Evolutionary conservation across 2,329 filamentous ascomycete genomes (phyloP).

Genomic region (Sporothrix euskadiensis): DNA sequence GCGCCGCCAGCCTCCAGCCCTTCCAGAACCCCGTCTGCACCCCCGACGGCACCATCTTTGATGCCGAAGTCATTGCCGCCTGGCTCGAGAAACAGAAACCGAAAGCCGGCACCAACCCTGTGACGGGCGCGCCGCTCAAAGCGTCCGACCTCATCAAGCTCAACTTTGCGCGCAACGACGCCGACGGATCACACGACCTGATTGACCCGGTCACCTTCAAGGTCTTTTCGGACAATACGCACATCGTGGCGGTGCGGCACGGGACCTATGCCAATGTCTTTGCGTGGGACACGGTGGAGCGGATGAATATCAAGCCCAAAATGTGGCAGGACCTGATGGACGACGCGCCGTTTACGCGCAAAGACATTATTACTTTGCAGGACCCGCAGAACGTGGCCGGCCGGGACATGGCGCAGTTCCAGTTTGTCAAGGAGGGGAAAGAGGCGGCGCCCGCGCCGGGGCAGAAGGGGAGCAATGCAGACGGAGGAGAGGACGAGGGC

Average conservation of each 20-base stretch:
- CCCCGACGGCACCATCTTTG: constrained; percentile 81
- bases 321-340: constrained; percentile 90
- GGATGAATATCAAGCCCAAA: constrained; percentile 95
- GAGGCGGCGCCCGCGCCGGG: constrained; percentile 63
- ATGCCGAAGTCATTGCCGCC: constrained; percentile 87
- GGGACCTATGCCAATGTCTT: constrained; percentile 91
- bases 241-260: constrained; percentile 83
- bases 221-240: constrained; percentile 95
- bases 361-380: constrained; percentile 93
- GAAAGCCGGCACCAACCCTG: constrained; percentile 84
- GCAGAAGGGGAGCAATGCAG: constrained; percentile 68
- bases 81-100: constrained; percentile 82
- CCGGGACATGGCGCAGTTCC: constrained; percentile 82
- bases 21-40: constrained; percentile 96
- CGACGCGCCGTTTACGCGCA: constrained; percentile 80
- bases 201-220: constrained; percentile 98
- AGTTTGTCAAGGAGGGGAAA: constrained; percentile 77
- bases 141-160: constrained; percentile 85
- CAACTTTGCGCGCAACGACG: constrained; percentile 87
- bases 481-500: constrained; percentile 61
- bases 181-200: constrained; percentile 72
- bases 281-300: constrained; percentile 90
- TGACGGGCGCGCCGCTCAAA: constrained; percentile 76
- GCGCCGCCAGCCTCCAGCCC: constrained; percentile 90
- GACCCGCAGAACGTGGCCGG: constrained; percentile 88